A percentile compares a stretch with the other conserved stretches of the same genome.
phyloP scores from a whole-genome alignment of 768 basidiomycete genomes.

The Amanita rubescens region DNA sequence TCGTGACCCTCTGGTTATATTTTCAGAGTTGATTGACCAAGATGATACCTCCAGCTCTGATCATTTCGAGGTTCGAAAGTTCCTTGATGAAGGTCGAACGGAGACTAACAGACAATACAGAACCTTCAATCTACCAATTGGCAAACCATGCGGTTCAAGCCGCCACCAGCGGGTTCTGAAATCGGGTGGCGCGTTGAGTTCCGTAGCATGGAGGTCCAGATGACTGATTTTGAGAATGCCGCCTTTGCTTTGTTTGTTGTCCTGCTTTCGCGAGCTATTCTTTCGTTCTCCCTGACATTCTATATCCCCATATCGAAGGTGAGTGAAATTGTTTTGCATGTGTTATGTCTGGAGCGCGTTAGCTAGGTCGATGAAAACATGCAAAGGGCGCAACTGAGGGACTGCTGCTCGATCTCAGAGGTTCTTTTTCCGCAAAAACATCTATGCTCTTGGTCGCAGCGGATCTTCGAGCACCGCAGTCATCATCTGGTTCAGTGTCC shows the following conservation, averaged over 20 bases:
- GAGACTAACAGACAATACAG: conserved; percentile 30
- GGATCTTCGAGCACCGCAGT: conserved; percentile 35
- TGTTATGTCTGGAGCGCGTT: background rate
- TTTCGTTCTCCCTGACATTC: conserved; percentile 86
- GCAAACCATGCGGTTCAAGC: conserved; percentile 99
- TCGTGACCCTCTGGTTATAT: conserved; percentile 93
- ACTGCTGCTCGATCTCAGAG: conserved; percentile 65
- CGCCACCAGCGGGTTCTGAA: conserved; percentile 84
- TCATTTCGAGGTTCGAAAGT: conserved; percentile 78
- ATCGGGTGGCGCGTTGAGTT: conserved; percentile 99
- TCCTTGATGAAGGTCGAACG: background rate
- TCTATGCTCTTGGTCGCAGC: conserved; percentile 54
- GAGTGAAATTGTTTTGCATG: conserved; percentile 1
- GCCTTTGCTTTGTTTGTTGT: conserved; percentile 95
- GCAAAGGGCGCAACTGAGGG: conserved; percentile 78
- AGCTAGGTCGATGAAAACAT: conserved; percentile 94
- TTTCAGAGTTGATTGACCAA: conserved; percentile 89
- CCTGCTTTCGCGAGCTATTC: conserved; percentile 87
- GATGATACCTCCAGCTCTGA: conserved; percentile 84
- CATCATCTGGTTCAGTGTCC: conserved; percentile 37
- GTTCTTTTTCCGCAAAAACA: conserved; percentile 87
- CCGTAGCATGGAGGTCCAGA: conserved; percentile 97
- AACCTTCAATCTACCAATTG: conserved; percentile 99
- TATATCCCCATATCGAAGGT: conserved; percentile 98
- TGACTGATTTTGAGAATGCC: conserved; percentile 99